Conservation (phyloP, 2,329 filamentous ascomycete species). For the Cladosporium sp. region DNA sequence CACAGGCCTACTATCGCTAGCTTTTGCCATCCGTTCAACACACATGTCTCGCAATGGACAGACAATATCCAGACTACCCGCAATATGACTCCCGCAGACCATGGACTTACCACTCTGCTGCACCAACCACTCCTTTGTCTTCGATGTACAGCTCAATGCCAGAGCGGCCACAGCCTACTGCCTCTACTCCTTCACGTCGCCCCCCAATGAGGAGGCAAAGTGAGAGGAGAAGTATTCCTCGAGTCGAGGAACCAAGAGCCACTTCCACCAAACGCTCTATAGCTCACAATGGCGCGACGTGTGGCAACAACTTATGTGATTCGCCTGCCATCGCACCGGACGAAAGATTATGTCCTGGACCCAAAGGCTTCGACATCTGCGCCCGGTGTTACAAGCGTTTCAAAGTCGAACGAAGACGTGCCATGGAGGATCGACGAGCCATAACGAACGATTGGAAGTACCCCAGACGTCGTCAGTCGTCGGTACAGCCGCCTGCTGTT, state of each 20-base stretch:
- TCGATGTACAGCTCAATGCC: constrained; percentile 7
- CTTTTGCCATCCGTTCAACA: neutral
- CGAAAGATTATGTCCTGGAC: constrained; percentile 10
- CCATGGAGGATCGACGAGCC: constrained; percentile 16
- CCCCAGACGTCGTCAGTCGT: constrained; percentile 2
- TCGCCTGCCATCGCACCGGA: neutral
- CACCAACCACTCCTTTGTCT: constrained; percentile 4
- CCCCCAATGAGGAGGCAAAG: constrained; percentile 8
- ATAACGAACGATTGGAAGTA: constrained; percentile 8
- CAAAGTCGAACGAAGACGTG: constrained; percentile 12
- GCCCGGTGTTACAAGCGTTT: constrained; percentile 13
- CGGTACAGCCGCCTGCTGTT: neutral
- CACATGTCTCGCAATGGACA: constrained; percentile 16
- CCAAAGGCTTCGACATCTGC: constrained; percentile 8
- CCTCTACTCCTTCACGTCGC: neutral
- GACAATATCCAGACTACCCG: constrained; percentile 16
- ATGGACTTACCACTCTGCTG: constrained; percentile 15
- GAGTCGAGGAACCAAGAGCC: neutral
- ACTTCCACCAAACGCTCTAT: constrained; percentile 9
- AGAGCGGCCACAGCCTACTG: constrained; percentile 4
- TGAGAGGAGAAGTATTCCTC: constrained; percentile 5
- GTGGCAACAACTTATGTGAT: constrained; percentile 7
- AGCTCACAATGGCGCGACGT: constrained; percentile 10
- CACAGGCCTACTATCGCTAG: constrained; percentile 2
- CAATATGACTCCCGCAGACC: constrained; percentile 11